Percentiles rank a stretch among this genome's conserved stretches.
phyloP scores from a whole-genome alignment of 805 yeast genomes.

The Ogataea salicorniae region DNA sequence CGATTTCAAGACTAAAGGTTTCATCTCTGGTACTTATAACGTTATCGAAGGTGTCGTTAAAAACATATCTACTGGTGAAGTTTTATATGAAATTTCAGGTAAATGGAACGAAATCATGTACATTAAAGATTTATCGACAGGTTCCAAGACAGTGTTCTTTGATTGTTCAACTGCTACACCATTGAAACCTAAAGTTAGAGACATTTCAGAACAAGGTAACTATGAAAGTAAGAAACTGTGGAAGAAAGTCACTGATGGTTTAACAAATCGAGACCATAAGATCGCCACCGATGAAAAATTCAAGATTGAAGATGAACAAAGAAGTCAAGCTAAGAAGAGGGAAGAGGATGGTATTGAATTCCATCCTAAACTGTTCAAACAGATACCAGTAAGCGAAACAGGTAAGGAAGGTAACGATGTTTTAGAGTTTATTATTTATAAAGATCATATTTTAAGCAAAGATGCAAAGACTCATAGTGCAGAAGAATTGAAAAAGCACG shows the following conservation, averaged over 20 bases:
- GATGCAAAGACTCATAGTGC: slow-evolving; percentile 45
- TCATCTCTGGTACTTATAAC: slow-evolving; percentile 88
- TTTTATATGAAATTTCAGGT: slow-evolving; percentile 66
- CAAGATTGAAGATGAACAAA: slow-evolving; percentile 82
- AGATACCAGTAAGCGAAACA: slow-evolving; percentile 32
- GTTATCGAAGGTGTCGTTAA: slow-evolving; percentile 74
- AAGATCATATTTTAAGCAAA: slow-evolving; percentile 33
- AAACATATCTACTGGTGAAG: slow-evolving; percentile 45
- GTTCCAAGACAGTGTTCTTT: slow-evolving; percentile 42
- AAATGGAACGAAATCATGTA: slow-evolving; percentile 91
- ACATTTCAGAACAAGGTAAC: slow-evolving; percentile 72
- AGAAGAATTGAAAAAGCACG: slow-evolving; percentile 47
- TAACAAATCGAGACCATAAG: slow-evolving; percentile 73
- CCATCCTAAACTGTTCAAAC: slow-evolving; percentile 71
- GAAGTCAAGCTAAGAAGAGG: slow-evolving; percentile 67
- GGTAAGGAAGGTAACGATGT: slow-evolving; percentile 32
- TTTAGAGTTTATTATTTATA: slow-evolving; percentile 64
- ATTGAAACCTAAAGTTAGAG: slow-evolving; percentile 65
- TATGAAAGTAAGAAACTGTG: slow-evolving; percentile 81
- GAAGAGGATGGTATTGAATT: slow-evolving; percentile 74
- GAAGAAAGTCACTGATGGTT: slow-evolving; percentile 75
- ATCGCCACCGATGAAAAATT: slow-evolving; percentile 86
- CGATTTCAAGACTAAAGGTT: slow-evolving; percentile 93
- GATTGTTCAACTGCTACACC: slow-evolving; percentile 55
- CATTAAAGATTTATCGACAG: slow-evolving; percentile 48